phyloP scores from a whole-genome alignment of 2,329 filamentous ascomycete species.

The Hypoxylon sp. region DNA sequence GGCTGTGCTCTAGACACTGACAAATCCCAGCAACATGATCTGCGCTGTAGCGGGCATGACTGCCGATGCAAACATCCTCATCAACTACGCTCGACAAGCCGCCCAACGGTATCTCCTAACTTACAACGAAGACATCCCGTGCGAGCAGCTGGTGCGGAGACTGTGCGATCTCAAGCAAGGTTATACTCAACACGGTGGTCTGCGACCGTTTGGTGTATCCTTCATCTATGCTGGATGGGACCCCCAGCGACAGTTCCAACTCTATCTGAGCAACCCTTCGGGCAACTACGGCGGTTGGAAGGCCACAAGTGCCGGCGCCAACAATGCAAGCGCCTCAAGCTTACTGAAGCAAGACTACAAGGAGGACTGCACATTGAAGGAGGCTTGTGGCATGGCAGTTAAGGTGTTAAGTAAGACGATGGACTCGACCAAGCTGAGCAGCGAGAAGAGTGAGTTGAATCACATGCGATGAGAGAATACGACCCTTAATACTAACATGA shows the following conservation, averaged over 20 bases:
- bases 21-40: constrained; percentile 90
- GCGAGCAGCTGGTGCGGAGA: constrained; percentile 96
- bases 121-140: constrained; percentile 99
- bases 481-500: constrained; percentile 48
- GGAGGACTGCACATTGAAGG: constrained; percentile 95
- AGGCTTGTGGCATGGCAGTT: constrained; percentile 96
- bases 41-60: constrained; percentile 99
- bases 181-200: constrained; percentile 98
- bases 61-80: constrained; percentile 99
- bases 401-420: constrained; percentile 99
- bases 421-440: constrained; percentile 98
- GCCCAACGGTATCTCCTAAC: constrained; percentile 98
- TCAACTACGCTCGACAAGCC: constrained; percentile 98
- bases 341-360: constrained; percentile 99
- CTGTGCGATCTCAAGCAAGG: constrained; percentile 99
- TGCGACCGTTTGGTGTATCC: constrained; percentile 96
- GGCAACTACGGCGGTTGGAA: constrained; percentile 99
- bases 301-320: constrained; percentile 96
- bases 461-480: background rate
- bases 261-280: constrained; percentile 98
- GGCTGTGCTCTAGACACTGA: constrained; percentile 2
- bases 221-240: constrained; percentile 99
- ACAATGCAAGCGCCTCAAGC: constrained; percentile 97
- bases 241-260: constrained; percentile 94
- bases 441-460: constrained; percentile 89